Evolutionary conservation across 257 asterid genomes (phyloP), one percentile per base, ranked within the genome.

Genomic region (Marsdenia floribunda): DNA sequence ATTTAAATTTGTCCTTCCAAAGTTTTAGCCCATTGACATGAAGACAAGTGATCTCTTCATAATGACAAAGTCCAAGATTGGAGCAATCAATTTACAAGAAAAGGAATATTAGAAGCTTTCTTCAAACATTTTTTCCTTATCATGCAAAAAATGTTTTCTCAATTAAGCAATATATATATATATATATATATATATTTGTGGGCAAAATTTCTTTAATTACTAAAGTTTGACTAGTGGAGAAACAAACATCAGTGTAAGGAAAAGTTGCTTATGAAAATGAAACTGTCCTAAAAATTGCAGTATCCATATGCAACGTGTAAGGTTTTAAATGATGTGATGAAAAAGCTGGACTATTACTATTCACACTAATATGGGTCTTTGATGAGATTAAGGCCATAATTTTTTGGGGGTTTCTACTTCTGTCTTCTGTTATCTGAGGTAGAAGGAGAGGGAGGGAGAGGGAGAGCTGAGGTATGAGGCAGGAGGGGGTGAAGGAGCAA

Each of bases 401-500:
- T 57, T 22, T 61, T 29, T 29, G 33, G 33, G 42, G 35, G 16
- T 22, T 61, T 61, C 42, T 26, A 3, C 44, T 26, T 26, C n/a
- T 60, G 21, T 5, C 37, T n/a, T 64, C 68, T 29, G 44, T 35
- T 61, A 33, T 7, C 35, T 0, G 44, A 5, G 24, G 21, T 19
- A 5, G 52, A 42, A 12, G 29, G 40, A n/a, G 33, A 22, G 33
- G 46, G 44, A 24, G 73, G 9, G 59, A 1, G 22, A n/a, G 59
- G 42, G 9, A 24, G 19, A 46, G 42, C 22, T 0, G 55, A 33
- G 68, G 57, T 26, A 77, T 71, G 80, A 63, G n/a, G 60, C 61
- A 53, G 74, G 81, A 29, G 53, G 73, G 21, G 78, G 69, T 16
- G 73, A 58, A 40, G 75, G 65, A 68, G 46, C 57, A 12, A 6